phyloP scores from a whole-genome alignment of 768 basidiomycete species.

The Hypsizygus marmoreus region DNA sequence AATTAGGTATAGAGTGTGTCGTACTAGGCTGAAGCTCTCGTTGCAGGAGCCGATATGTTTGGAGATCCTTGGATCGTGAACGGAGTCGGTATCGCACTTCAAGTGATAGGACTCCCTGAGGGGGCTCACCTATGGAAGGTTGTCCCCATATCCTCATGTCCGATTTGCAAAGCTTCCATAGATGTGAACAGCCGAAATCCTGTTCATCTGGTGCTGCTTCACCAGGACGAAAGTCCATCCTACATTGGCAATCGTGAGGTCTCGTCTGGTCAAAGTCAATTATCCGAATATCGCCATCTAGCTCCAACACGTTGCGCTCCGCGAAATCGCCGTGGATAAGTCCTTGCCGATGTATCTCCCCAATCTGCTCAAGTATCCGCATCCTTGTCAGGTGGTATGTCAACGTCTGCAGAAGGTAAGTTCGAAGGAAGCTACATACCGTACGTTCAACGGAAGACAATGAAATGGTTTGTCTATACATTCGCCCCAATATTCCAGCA shows the following conservation, averaged over 20 bases:
- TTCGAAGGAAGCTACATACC: slow-evolving; percentile 24
- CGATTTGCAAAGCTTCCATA: slow-evolving; percentile 33
- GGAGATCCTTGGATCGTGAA: no score
- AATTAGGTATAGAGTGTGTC: no score
- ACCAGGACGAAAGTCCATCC: slow-evolving; percentile 29
- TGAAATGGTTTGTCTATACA: slow-evolving; percentile 31
- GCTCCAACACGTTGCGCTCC: slow-evolving; percentile 40
- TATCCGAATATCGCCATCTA: slow-evolving; percentile 36
- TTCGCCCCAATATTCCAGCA: slow-evolving; percentile 39
- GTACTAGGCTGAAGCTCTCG: no score
- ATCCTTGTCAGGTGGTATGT: slow-evolving; percentile 22
- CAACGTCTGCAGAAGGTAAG: not conserved
- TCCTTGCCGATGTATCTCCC: slow-evolving; percentile 35
- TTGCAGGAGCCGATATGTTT: no score
- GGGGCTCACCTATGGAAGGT: no score
- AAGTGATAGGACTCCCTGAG: no score
- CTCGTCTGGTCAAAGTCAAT: slow-evolving; percentile 39
- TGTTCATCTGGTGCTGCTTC: slow-evolving; percentile 25
- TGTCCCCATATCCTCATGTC: slow-evolving; percentile 33
- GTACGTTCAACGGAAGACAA: slow-evolving; percentile 27
- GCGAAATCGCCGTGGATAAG: slow-evolving; percentile 42
- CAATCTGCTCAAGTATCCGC: slow-evolving; percentile 31
- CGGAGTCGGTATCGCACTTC: no score
- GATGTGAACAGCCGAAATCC: slow-evolving; percentile 32
- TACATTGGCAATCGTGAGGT: slow-evolving; percentile 30